Base-by-base conservation (phyloP, 1,284 basidiomycete species). In the Ustilago xerochloae region DNA sequence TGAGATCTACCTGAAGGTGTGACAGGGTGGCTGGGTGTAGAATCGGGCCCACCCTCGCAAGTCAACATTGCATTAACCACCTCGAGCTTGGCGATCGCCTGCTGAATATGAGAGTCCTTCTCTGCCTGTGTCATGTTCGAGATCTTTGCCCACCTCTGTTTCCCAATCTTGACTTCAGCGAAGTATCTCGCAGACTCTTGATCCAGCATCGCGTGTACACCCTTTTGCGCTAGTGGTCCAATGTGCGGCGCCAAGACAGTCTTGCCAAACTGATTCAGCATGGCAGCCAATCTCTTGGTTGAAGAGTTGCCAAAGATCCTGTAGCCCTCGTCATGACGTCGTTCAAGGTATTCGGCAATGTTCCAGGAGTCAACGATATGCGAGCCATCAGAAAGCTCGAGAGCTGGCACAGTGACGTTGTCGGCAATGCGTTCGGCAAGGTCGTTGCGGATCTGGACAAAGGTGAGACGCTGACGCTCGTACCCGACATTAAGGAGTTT, bases 401-500 rank as follows among this genome's bases (percentile, higher is more conserved):
- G 49, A 0, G 67, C 76, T 13, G 79, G 79, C 12, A 80, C 79
- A 3, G 79, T 80, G 29, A 79, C 77, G 29, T 77, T 74, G 45
- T 75, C 74, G 8, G 57, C 64, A 18, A 77, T 46, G 8, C 71
- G 46, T 6, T 51, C 18, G 9, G 69, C 72, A 6, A 80, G 67
- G 2, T 80, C 72, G 56, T 62, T 76, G 32, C 79, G 67, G 29
- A 80, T 53, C 50, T 80, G 77, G n/a, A 65, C 28, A n/a, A 79
- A 80, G 13, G 75, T 73, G 16, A 79, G 60, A 6, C 77, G 62
- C 28, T 80, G 68, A 35, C 75, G 65, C n/a, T 77, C 75, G 55
- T 80, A 79, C 29, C 77, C 75, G 29, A 80, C 48, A 18, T 63
- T 63, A 48, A 80, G 71, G 24, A 80, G 55, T 47, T 77, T 77